Conservation (phyloP, 805 yeast species). For the Hanseniaspora thailandica region DNA sequence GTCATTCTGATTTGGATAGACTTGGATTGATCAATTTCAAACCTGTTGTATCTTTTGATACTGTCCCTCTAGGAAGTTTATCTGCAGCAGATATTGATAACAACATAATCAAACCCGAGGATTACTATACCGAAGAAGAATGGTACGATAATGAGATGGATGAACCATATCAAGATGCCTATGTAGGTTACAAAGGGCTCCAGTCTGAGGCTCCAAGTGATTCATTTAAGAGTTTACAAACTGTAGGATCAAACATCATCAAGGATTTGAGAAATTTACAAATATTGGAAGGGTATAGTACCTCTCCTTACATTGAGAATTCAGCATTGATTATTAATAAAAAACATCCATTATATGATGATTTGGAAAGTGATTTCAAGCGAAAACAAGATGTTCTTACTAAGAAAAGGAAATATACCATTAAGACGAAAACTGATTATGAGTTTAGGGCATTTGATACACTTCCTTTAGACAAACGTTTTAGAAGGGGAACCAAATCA, state of each 20-base stretch:
- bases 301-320: conserved; percentile 25
- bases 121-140: conserved; percentile 27
- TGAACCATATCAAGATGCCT: conserved; percentile 11
- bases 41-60: conserved; percentile 28
- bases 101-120: conserved; percentile 24
- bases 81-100: conserved; percentile 19
- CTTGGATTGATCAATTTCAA: conserved; percentile 16
- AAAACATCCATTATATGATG: conserved; percentile 21
- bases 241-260: neutral
- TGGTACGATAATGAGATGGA: conserved; percentile 26
- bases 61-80: conserved; percentile 24
- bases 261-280: conserved; percentile 1
- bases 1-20: neutral
- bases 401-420: neutral
- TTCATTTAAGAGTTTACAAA: neutral
- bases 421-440: neutral
- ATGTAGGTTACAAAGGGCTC: conserved; percentile 9
- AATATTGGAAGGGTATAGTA: conserved; percentile 22
- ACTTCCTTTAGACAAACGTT: neutral
- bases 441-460: neutral
- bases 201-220: neutral
- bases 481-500: conserved; percentile 9
- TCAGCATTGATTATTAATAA: conserved; percentile 26
- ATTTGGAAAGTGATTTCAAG: neutral
- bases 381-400: neutral